Percentiles rank a stretch among this genome's conserved stretches.
phyloP scores from a whole-genome alignment of 169 alveolate genomes.

The Toxoplasma gondii region DNA sequence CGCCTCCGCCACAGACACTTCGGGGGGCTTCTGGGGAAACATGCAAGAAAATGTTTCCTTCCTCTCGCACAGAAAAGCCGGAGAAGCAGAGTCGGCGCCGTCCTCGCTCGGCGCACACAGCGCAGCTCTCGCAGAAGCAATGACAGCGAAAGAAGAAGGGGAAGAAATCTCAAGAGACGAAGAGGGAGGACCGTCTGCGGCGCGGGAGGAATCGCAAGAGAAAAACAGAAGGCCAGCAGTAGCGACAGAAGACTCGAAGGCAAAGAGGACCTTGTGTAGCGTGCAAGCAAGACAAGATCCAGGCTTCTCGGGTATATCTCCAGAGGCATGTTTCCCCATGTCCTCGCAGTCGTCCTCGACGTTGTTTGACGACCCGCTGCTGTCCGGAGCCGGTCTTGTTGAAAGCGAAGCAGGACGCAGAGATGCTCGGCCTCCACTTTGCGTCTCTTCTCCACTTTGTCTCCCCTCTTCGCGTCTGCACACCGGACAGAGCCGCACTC shows the following conservation, averaged over 20 bases:
- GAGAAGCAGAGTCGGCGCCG: background rate
- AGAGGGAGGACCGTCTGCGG: background rate
- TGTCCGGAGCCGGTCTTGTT: too few species aligned
- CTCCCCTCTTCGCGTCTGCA: background rate
- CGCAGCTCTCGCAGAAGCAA: background rate
- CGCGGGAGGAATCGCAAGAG: background rate
- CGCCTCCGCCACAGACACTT: background rate
- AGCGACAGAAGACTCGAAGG: background rate
- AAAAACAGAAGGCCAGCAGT: slow-evolving; percentile 25
- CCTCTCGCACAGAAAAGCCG: background rate
- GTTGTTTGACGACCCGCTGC: too few species aligned
- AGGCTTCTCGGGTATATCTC: too few species aligned
- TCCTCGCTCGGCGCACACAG: background rate
- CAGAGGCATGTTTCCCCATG: too few species aligned
- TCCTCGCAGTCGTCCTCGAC: too few species aligned
- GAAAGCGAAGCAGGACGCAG: too few species aligned
- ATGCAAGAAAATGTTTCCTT: background rate
- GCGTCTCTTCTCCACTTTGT: background rate
- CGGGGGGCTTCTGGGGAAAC: background rate
- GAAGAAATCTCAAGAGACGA: background rate
- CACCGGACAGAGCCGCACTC: background rate
- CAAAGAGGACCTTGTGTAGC: background rate
- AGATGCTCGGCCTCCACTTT: background rate
- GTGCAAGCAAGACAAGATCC: background rate
- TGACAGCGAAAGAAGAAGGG: background rate